phyloP scores from a whole-genome alignment of 192 early-diverging fungal genomes.

The Coemansia sp. region DNA sequence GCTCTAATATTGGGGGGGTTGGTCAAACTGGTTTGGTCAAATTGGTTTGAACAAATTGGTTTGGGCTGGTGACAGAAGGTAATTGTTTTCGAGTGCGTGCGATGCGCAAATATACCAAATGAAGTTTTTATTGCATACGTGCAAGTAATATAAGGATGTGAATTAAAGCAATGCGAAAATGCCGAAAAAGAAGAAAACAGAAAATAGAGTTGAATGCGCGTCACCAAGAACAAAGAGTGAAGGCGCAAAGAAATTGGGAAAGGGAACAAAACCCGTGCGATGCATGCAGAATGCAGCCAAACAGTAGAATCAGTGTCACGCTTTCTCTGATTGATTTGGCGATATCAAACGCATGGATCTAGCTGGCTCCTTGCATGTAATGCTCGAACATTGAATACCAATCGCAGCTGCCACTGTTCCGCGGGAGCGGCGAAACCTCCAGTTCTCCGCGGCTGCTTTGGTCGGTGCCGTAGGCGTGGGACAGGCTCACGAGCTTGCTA shows the following conservation, averaged over 20 bases:
- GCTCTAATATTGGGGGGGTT: no score
- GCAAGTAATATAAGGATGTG: neutral
- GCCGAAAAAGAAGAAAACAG: neutral
- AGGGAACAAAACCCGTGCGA: neutral
- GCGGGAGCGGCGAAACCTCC: neutral
- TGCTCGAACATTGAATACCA: conserved; percentile 5
- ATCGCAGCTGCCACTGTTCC: neutral
- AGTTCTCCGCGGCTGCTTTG: neutral
- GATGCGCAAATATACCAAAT: neutral
- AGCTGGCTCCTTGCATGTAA: conserved; percentile 2
- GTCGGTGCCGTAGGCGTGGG: conserved; percentile 9
- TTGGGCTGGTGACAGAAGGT: neutral
- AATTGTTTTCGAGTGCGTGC: neutral
- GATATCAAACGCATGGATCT: neutral
- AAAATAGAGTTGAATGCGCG: neutral
- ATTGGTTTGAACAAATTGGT: neutral
- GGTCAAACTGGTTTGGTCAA: no score
- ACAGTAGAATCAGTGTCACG: no score
- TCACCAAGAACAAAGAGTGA: neutral
- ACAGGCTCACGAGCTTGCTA: conserved; percentile 11
- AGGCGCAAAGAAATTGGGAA: neutral
- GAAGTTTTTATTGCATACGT: neutral
- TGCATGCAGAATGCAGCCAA: no score
- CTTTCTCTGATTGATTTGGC: no score
- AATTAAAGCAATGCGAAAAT: neutral